A percentile compares a stretch with the other conserved stretches of the same genome.
Conservation (phyloP, 148 eudicot genomes). For the Rhododendron simsii region DNA sequence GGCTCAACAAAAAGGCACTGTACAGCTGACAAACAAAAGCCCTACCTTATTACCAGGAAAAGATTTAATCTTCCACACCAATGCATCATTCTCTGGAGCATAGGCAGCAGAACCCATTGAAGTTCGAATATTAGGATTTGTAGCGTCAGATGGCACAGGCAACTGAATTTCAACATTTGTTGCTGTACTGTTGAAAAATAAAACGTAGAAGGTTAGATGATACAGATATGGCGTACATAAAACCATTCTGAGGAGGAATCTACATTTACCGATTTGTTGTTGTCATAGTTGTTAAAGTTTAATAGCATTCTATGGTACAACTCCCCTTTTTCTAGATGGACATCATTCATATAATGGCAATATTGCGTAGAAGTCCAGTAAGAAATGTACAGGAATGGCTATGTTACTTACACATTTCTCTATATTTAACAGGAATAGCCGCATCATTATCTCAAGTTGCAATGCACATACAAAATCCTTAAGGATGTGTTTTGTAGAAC, state of each 20-base stretch:
- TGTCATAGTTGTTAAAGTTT: neutral
- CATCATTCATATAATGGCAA: neutral
- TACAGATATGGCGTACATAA: neutral
- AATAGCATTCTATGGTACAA: neutral
- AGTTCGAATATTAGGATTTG: conserved; percentile 60
- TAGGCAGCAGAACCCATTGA: conserved; percentile 73
- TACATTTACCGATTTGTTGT: neutral
- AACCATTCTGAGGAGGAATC: neutral
- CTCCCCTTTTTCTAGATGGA: neutral
- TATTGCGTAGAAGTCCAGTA: neutral
- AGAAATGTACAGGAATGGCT: neutral
- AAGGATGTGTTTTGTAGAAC: neutral
- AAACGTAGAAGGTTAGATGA: neutral
- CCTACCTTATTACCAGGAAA: conserved; percentile 73
- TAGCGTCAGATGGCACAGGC: conserved; percentile 73
- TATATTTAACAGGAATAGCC: neutral
- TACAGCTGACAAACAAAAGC: neutral
- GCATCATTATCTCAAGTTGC: neutral
- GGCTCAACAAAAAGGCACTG: neutral
- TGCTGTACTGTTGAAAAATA: neutral
- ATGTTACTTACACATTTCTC: neutral
- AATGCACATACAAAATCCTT: neutral
- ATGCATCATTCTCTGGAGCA: conserved; percentile 61
- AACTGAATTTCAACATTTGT: conserved; percentile 65
- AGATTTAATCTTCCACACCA: conserved; percentile 67